A percentile compares a stretch with the other conserved stretches of the same genome.
These are phyloP conservation scores for Andrographis paniculata DNA, from an alignment of 305 asterid species.

Conservation along the genomic window DNA sequence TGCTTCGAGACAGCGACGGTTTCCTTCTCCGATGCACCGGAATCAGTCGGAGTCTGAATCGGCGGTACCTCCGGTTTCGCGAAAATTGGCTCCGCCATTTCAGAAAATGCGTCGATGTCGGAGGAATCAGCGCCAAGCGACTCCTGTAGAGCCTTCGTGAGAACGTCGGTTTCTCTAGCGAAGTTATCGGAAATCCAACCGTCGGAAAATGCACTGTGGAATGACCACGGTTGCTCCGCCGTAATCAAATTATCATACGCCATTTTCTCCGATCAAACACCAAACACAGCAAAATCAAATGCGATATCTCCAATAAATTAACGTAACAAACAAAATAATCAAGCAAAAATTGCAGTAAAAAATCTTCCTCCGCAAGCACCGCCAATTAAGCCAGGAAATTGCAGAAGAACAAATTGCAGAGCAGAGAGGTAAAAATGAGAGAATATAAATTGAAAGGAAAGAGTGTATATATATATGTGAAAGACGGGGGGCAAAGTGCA, in stretches of 20 bases:
- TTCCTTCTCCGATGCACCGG: conserved; percentile 42
- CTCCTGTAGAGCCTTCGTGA: conserved; percentile 1
- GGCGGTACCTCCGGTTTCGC: conserved; percentile 21
- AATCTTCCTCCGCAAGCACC: too few relatives aligned
- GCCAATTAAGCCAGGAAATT: too few relatives aligned
- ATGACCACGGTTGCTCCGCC: background rate
- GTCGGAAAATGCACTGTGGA: background rate
- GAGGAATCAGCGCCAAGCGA: background rate
- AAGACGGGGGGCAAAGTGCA: too few relatives aligned
- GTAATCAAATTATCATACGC: background rate
- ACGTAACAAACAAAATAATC: background rate
- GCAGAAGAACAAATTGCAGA: too few relatives aligned
- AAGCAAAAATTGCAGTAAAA: too few relatives aligned
- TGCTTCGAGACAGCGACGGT: conserved; percentile 18
- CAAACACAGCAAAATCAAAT: background rate
- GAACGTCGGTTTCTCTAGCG: conserved; percentile 2
- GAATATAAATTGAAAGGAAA: background rate
- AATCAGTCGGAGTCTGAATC: conserved; percentile 26
- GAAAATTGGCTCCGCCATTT: conserved; percentile 17
- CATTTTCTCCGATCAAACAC: background rate
- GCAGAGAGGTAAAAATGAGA: too few relatives aligned
- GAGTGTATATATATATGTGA: too few relatives aligned
- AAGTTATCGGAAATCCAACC: background rate
- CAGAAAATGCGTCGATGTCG: conserved; percentile 8
- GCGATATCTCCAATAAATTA: background rate